A percentile compares a stretch with the other conserved stretches of the same genome.
Conservation (phyloP, 768 basidiomycete species). For the Macrolepiota fuliginosa region DNA sequence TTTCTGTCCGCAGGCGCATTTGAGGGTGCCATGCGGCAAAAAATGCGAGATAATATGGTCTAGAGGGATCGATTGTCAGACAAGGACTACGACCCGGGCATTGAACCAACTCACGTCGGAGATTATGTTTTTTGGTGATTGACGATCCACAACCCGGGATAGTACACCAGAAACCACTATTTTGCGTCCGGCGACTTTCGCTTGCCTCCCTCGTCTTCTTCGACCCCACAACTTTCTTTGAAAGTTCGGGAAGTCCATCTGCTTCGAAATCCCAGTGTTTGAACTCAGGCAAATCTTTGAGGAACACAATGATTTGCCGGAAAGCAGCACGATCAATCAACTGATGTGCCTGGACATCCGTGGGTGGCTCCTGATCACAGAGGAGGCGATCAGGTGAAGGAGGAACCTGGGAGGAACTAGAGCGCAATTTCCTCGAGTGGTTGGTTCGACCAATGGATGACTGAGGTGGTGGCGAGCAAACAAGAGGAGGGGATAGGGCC, state of each 20-base stretch:
- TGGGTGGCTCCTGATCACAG: background rate
- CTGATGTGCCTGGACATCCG: background rate
- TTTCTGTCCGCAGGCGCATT: background rate
- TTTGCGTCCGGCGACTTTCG: background rate
- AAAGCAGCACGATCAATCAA: background rate
- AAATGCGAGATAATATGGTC: slow-evolving; percentile 4
- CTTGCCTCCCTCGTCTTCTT: slow-evolving; percentile 2
- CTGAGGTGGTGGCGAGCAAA: background rate
- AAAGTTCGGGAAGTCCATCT: background rate
- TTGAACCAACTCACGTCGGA: background rate
- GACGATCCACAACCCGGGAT: slow-evolving; percentile 1
- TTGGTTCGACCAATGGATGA: background rate
- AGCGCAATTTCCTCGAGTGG: background rate
- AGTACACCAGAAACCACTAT: background rate
- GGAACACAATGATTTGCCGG: background rate
- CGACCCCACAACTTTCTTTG: background rate
- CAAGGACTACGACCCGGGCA: no score
- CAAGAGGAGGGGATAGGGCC: background rate
- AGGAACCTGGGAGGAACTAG: background rate
- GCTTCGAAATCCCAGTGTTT: background rate
- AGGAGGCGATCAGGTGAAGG: background rate
- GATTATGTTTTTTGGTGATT: slow-evolving; percentile 7
- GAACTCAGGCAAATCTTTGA: background rate
- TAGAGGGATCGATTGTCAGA: background rate
- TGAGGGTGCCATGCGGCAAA: background rate